Evolutionary conservation across 1,139 yeast species (phyloP).

Genomic region (Geotrichum fermentans): DNA sequence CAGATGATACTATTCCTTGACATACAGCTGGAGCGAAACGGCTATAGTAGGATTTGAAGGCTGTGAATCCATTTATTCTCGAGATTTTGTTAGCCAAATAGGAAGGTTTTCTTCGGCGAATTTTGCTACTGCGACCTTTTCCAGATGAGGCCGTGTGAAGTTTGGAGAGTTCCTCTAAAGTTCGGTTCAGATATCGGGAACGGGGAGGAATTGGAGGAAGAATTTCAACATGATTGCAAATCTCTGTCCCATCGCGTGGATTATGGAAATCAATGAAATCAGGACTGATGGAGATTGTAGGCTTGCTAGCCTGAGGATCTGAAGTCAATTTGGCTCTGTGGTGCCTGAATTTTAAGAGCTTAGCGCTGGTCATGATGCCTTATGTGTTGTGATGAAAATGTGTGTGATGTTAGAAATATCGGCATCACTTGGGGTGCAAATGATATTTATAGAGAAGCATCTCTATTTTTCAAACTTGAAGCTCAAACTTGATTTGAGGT

Average conservation of each 20-base stretch:
- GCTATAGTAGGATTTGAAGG: conserved; percentile 18
- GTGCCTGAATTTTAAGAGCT: conserved; percentile 5
- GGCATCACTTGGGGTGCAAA: too few species aligned
- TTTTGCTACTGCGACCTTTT: background rate
- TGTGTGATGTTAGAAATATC: too few species aligned
- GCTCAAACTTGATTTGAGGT: too few species aligned
- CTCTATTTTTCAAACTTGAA: too few species aligned
- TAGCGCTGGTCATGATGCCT: background rate
- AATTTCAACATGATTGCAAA: conserved; percentile 13
- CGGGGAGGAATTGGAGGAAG: conserved; percentile 16
- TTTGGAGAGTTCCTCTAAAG: conserved; percentile 6
- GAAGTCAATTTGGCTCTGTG: background rate
- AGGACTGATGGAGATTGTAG: conserved; percentile 4
- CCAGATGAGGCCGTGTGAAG: conserved; percentile 1
- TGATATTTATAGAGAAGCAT: too few species aligned
- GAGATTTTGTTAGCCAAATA: conserved; percentile 4
- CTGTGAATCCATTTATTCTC: conserved; percentile 18
- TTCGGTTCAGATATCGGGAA: conserved; percentile 7
- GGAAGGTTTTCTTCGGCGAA: background rate
- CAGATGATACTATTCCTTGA: conserved; percentile 16
- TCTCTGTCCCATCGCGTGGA: conserved; percentile 13
- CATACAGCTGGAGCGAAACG: conserved; percentile 8
- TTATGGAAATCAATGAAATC: conserved; percentile 15
- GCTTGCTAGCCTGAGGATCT: background rate
- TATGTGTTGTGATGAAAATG: background rate